A percentile compares a stretch with the other conserved stretches of the same genome.
phyloP scores from a whole-genome alignment of 106 monocot species.

The Dendrobium nobile region DNA sequence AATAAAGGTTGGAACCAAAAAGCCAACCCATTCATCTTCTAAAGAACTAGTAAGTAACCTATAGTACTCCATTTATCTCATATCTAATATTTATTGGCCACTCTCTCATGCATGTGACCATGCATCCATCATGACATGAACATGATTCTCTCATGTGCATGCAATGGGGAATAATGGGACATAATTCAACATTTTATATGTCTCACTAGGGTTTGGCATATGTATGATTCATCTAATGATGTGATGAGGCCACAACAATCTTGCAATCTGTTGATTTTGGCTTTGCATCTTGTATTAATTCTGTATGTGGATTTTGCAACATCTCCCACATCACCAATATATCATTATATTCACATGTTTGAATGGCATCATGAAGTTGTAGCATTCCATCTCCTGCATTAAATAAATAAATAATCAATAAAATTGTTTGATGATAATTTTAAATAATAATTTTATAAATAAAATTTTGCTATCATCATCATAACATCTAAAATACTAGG shows the following conservation, averaged over 20 bases:
- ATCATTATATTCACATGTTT: conserved; percentile 15
- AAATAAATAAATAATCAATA: too few relatives aligned
- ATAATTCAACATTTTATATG: not conserved
- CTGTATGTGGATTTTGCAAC: conserved; percentile 3
- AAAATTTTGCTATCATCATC: too few relatives aligned
- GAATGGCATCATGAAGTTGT: conserved; percentile 15
- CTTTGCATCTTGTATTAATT: not conserved
- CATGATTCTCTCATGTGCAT: not conserved
- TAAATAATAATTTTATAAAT: too few relatives aligned
- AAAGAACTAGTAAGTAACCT: too few relatives aligned
- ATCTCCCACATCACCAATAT: conserved; percentile 23
- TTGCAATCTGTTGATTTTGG: not conserved
- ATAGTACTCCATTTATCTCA: not conserved
- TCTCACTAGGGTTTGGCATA: not conserved
- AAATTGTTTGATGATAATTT: too few relatives aligned
- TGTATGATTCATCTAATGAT: not conserved
- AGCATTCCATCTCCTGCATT: conserved; percentile 10
- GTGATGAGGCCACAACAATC: conserved; percentile 1
- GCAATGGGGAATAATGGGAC: not conserved
- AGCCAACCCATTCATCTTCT: too few relatives aligned
- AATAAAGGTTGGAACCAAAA: too few relatives aligned
- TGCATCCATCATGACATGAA: not conserved
- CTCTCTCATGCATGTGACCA: not conserved
- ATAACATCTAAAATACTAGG: too few relatives aligned
- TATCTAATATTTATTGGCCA: not conserved